Conservation (phyloP, 345 rosid species). For the Pseudoturritis turrita region DNA sequence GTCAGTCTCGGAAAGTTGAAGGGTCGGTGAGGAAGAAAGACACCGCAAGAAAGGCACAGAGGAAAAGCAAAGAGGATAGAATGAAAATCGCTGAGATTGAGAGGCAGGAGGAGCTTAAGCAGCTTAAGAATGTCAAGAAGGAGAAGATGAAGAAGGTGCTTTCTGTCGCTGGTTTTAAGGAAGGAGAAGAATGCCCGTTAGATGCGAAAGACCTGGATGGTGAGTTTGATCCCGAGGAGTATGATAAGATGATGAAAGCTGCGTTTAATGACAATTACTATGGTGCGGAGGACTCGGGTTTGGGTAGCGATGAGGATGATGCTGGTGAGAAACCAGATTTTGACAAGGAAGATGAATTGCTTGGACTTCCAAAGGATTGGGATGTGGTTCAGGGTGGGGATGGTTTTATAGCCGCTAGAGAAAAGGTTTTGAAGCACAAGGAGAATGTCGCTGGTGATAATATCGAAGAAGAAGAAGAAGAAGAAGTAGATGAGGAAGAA, state of each 20-base stretch:
- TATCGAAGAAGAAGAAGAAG: conserved; percentile 2
- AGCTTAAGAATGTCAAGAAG: conserved; percentile 81
- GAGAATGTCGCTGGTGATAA: conserved; percentile 23
- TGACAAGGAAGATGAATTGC: conserved; percentile 77
- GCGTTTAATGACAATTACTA: conserved; percentile 61
- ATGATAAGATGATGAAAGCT: conserved; percentile 74
- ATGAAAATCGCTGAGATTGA: conserved; percentile 57
- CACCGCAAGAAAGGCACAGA: conserved; percentile 61
- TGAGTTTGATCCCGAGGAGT: conserved; percentile 76
- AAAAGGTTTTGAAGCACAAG: conserved; percentile 44
- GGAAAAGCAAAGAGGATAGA: conserved; percentile 73
- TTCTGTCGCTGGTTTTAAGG: conserved; percentile 64
- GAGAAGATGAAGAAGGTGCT: conserved; percentile 67
- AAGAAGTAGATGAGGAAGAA: conserved; percentile 20
- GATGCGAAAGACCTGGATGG: conserved; percentile 47
- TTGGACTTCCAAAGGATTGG: conserved; percentile 76
- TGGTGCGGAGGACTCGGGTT: conserved; percentile 50
- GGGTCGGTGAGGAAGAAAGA: conserved; percentile 85
- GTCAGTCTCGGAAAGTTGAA: conserved; percentile 66
- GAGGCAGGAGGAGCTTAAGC: conserved; percentile 81
- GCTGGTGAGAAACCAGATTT: conserved; percentile 68
- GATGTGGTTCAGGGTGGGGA: conserved; percentile 45
- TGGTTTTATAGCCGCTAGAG: conserved; percentile 65
- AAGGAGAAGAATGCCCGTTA: conserved; percentile 38
- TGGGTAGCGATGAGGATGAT: conserved; percentile 44